Evolutionary conservation across 2,329 filamentous ascomycete species (phyloP).

Genomic region (Penicillium paneum): DNA sequence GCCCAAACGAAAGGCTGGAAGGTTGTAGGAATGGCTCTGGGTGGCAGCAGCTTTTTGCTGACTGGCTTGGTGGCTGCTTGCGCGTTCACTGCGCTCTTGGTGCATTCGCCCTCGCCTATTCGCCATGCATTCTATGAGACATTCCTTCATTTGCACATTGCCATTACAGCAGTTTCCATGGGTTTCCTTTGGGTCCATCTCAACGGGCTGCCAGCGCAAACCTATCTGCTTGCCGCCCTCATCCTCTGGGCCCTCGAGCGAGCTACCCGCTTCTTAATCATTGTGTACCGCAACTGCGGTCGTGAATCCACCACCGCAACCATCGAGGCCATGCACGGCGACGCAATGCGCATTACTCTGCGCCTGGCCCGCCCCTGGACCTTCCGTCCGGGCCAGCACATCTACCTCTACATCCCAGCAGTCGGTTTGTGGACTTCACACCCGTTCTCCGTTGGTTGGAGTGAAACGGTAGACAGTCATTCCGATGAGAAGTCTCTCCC

Average conservation of each 20-base stretch:
- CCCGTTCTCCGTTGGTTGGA: slow-evolving; percentile 76
- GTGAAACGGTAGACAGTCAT: slow-evolving; percentile 54
- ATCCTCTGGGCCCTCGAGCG: slow-evolving; percentile 75
- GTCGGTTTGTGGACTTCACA: slow-evolving; percentile 70
- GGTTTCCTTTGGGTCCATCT: slow-evolving; percentile 76
- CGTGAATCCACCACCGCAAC: slow-evolving; percentile 61
- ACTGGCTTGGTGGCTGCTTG: slow-evolving; percentile 47
- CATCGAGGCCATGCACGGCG: slow-evolving; percentile 66
- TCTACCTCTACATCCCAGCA: slow-evolving; percentile 68
- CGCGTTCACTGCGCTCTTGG: slow-evolving; percentile 62
- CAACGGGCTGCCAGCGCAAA: slow-evolving; percentile 64
- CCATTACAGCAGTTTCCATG: slow-evolving; percentile 66
- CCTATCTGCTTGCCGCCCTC: slow-evolving; percentile 72
- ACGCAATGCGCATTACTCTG: slow-evolving; percentile 67
- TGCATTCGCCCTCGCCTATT: slow-evolving; percentile 68
- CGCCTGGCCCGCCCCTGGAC: slow-evolving; percentile 64
- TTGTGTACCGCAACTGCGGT: slow-evolving; percentile 63
- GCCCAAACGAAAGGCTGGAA: slow-evolving; percentile 45
- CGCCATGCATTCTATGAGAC: slow-evolving; percentile 94
- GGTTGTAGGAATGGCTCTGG: slow-evolving; percentile 30
- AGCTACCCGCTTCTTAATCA: slow-evolving; percentile 58
- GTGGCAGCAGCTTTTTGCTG: slow-evolving; percentile 34
- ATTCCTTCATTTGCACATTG: slow-evolving; percentile 81
- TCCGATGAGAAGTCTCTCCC: slow-evolving; percentile 42
- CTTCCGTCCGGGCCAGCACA: slow-evolving; percentile 68